phyloP scores from a whole-genome alignment of 805 yeast species.

The Ogataea trehalophila region DNA sequence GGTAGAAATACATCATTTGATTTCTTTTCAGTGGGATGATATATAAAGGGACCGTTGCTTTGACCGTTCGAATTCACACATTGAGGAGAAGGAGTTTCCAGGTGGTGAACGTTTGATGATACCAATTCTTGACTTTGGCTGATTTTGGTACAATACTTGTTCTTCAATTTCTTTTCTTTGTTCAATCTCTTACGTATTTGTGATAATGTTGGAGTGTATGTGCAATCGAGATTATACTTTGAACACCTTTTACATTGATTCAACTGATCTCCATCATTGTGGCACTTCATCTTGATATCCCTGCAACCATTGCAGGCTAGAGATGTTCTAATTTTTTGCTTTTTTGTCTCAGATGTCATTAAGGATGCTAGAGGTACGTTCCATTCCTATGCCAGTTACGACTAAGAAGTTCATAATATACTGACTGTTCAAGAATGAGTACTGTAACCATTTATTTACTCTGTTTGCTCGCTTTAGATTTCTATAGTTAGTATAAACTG shows the following conservation, averaged over 20 bases:
- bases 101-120: too few relatives aligned
- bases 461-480: too few relatives aligned
- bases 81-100: too few relatives aligned
- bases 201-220: constrained; percentile 7
- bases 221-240: constrained; percentile 1
- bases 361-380: background rate
- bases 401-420: too few relatives aligned
- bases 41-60: too few relatives aligned
- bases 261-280: constrained; percentile 5
- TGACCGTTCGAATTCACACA: too few relatives aligned
- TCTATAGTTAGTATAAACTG: too few relatives aligned
- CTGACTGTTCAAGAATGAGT: too few relatives aligned
- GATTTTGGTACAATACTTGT: too few relatives aligned
- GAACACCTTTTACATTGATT: constrained; percentile 5
- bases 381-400: background rate
- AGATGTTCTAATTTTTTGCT: constrained; percentile 3
- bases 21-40: too few relatives aligned
- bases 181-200: constrained; percentile 2
- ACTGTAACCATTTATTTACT: too few relatives aligned
- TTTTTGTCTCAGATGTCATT: background rate
- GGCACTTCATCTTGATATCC: constrained; percentile 7
- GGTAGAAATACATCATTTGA: constrained; percentile 2
- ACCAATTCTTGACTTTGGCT: background rate
- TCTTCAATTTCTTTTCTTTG: background rate
- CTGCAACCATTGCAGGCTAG: constrained; percentile 10